phyloP scores from a whole-genome alignment of 1,139 yeast genomes.

The Blastobotrys petasosporus region DNA sequence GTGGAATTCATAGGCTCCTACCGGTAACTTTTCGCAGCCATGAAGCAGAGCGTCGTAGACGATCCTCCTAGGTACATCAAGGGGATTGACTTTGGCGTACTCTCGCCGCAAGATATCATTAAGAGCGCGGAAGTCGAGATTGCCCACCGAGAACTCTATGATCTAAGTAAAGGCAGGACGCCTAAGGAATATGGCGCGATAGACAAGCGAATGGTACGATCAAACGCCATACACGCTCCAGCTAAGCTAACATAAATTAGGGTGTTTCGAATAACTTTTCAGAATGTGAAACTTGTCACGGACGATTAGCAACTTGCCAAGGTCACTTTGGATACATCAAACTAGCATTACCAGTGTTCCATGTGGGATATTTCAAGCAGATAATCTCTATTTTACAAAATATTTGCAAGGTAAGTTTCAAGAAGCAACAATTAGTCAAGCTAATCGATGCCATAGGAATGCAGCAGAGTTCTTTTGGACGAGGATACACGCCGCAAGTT shows the following conservation, averaged over 20 bases:
- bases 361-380: slow-evolving; percentile 93
- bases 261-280: slow-evolving; percentile 84
- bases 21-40: slow-evolving; percentile 25
- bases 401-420: slow-evolving; percentile 60
- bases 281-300: slow-evolving; percentile 89
- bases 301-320: slow-evolving; percentile 88
- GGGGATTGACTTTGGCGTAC: slow-evolving; percentile 88
- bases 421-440: background rate
- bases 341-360: slow-evolving; percentile 92
- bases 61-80: slow-evolving; percentile 85
- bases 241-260: slow-evolving; percentile 18
- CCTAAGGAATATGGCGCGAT: slow-evolving; percentile 83
- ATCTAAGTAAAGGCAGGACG: slow-evolving; percentile 75
- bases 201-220: slow-evolving; percentile 65
- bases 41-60: slow-evolving; percentile 75
- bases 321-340: slow-evolving; percentile 97
- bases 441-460: slow-evolving; percentile 35
- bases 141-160: slow-evolving; percentile 84
- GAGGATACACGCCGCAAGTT: slow-evolving; percentile 67
- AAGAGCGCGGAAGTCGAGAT: slow-evolving; percentile 95
- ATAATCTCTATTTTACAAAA: slow-evolving; percentile 84
- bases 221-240: background rate
- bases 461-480: slow-evolving; percentile 72
- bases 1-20: background rate
- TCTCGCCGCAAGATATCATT: slow-evolving; percentile 83